Evolutionary conservation across 2,329 filamentous ascomycete genomes (phyloP).

Genomic region (Hypoxylon sp.): DNA sequence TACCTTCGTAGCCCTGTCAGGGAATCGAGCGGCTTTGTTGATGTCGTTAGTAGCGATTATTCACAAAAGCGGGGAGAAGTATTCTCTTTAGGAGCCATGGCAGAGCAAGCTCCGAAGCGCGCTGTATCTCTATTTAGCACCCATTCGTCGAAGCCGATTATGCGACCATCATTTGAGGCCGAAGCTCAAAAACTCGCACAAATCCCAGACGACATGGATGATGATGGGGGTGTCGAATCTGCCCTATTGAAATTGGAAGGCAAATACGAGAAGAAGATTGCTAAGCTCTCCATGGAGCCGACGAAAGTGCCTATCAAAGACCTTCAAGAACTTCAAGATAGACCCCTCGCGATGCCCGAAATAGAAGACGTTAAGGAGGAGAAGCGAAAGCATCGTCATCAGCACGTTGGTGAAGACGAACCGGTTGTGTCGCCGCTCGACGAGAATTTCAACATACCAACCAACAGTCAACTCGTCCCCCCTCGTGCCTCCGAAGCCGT

Average conservation of each 20-base stretch:
- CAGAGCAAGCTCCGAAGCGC: conserved; percentile 64
- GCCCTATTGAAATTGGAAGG: conserved; percentile 93
- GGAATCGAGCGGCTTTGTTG: conserved; percentile 61
- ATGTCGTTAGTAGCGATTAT: conserved; percentile 62
- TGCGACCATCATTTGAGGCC: conserved; percentile 85
- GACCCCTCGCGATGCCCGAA: conserved; percentile 45
- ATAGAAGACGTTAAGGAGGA: conserved; percentile 56
- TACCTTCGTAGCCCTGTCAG: conserved; percentile 62
- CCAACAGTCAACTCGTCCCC: conserved; percentile 44
- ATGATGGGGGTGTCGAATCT: conserved; percentile 92
- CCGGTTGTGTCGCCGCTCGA: conserved; percentile 53
- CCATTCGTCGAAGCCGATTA: conserved; percentile 72
- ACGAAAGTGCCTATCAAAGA: conserved; percentile 45
- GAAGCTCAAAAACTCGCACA: conserved; percentile 89
- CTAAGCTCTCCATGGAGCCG: conserved; percentile 61
- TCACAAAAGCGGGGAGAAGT: conserved; percentile 61
- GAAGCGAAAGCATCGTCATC: conserved; percentile 63
- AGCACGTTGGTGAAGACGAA: conserved; percentile 62
- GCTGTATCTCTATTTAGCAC: conserved; percentile 72
- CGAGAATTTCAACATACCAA: conserved; percentile 44
- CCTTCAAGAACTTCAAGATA: conserved; percentile 43
- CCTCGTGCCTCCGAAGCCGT: conserved; percentile 56
- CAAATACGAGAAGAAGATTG: conserved; percentile 74
- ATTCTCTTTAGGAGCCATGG: conserved; percentile 73
- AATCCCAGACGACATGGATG: conserved; percentile 84